Percentiles rank a stretch among this genome's conserved stretches.
These are phyloP conservation scores for Neoboletus subvelutipes DNA, from an alignment of 768 basidiomycete species.

Conservation along the genomic window DNA sequence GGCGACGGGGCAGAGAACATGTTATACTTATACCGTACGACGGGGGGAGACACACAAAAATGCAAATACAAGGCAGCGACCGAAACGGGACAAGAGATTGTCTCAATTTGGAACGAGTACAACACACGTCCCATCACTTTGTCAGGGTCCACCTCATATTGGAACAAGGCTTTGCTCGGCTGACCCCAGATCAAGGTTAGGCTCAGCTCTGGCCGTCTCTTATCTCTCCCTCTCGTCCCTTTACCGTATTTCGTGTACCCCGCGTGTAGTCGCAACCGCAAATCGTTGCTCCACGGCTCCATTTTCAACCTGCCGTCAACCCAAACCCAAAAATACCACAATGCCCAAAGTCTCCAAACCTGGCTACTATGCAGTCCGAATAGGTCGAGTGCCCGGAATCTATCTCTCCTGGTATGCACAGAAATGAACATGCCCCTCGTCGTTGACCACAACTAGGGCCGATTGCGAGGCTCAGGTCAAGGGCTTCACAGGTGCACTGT, in stretches of 20 bases:
- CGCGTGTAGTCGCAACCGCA: neutral
- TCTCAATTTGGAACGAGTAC: constrained; percentile 19
- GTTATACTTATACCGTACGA: constrained; percentile 29
- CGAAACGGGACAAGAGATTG: constrained; percentile 18
- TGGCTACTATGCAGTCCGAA: constrained; percentile 72
- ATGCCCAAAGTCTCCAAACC: constrained; percentile 43
- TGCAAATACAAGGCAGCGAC: constrained; percentile 30
- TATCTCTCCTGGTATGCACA: constrained; percentile 64
- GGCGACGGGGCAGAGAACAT: constrained; percentile 8
- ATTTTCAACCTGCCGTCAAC: neutral
- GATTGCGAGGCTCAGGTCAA: constrained; percentile 71
- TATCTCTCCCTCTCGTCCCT: no score
- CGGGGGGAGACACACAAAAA: neutral
- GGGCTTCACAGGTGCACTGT: constrained; percentile 57
- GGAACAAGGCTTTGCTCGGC: constrained; percentile 17
- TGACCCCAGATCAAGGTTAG: neutral
- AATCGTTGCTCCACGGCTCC: no score
- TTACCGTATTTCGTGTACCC: neutral
- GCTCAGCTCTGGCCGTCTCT: neutral
- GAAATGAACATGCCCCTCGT: constrained; percentile 31
- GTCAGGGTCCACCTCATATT: constrained; percentile 3
- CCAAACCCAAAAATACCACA: neutral
- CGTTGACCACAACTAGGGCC: constrained; percentile 45
- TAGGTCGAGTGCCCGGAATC: constrained; percentile 63
- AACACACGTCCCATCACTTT: constrained; percentile 2